Base-by-base conservation (phyloP, 352 stramenopile species). In the Pythium brachiatum region DNA sequence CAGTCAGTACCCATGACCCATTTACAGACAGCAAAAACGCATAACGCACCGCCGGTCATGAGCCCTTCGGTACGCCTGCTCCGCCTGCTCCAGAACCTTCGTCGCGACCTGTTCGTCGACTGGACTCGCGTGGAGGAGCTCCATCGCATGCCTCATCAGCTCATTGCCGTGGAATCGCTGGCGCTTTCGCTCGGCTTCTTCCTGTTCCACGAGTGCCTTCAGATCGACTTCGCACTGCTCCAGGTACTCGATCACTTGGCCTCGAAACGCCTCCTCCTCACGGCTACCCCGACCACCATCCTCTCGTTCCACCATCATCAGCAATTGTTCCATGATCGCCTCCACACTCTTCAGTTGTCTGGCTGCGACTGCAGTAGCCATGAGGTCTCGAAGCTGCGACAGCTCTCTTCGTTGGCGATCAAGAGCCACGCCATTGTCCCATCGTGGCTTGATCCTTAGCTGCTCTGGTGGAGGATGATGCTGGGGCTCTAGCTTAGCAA, bases 321-420 rank as follows among this genome's bases (percentile, higher is more conserved):
- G 11, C 16, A 62, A 20, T 41, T 62, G 55, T 1, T 53, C 55
- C 41, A 62, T 53, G 25, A 62, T 47, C 23, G 39, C 55, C 47
- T 54, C 55, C 18, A 54, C 44, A 26, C 36, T n/a, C 12, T 44
- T 44, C 7, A 62, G 29, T 11, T 62, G 38, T 32, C 20, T 29
- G 5, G n/a, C n/a, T 11, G 16, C 39, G 6, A 62, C 15, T 15
- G 55, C 55, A 11, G 16, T 29, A 18, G n/a, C 29, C 55, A 62
- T 62, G 9, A 62, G 31, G 7, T 32, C 6, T 20, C 34, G 39
- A 16, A 62, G 29, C 4, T 36, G 36, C 18, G 41, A 26, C 2
- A 52, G 32, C 26, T 60, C 53, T 43, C 36, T 43, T 3, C 36
- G 36, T 43, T 43, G 36, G 9, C 36, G 36, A 43, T n/a, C 13